Percentiles rank a stretch among this genome's conserved stretches.
These are phyloP conservation scores for Hippophae gyantsensis DNA, from an alignment of 306 rosid genomes.

Conservation along the genomic window DNA sequence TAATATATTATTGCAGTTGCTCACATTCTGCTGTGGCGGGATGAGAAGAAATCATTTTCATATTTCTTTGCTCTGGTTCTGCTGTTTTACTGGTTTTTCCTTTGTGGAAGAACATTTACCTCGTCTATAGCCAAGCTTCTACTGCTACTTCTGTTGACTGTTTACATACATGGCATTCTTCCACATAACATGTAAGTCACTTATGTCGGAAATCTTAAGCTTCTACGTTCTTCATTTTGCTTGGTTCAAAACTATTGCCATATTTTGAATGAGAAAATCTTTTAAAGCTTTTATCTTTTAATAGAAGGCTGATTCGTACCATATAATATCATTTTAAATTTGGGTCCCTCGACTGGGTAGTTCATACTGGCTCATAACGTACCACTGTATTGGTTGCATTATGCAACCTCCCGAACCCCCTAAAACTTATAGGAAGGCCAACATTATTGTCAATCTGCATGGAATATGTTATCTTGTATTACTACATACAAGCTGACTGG, in stretches of 20 bases:
- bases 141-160: conserved; percentile 31
- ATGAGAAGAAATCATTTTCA: conserved; percentile 65
- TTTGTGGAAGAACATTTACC: conserved; percentile 55
- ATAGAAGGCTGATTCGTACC: no score
- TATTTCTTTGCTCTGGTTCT: conserved; percentile 45
- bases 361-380: no score
- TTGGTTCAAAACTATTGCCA: conserved; percentile 5
- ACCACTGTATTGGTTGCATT: no score
- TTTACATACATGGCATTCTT: conserved; percentile 50
- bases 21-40: conserved; percentile 75
- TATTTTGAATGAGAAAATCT: neutral
- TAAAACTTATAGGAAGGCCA: no score
- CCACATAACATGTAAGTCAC: conserved; percentile 50
- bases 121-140: conserved; percentile 51
- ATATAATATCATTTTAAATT: no score
- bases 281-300: no score
- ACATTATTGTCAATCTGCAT: no score
- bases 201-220: conserved; percentile 6
- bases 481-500: no score
- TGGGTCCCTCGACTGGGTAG: no score
- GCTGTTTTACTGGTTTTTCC: conserved; percentile 73
- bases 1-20: conserved; percentile 63
- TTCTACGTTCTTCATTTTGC: conserved; percentile 11
- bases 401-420: no score
- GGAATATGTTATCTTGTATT: no score